Conservation (phyloP, 1,284 basidiomycete genomes). For the Bjerkandera adusta region DNA sequence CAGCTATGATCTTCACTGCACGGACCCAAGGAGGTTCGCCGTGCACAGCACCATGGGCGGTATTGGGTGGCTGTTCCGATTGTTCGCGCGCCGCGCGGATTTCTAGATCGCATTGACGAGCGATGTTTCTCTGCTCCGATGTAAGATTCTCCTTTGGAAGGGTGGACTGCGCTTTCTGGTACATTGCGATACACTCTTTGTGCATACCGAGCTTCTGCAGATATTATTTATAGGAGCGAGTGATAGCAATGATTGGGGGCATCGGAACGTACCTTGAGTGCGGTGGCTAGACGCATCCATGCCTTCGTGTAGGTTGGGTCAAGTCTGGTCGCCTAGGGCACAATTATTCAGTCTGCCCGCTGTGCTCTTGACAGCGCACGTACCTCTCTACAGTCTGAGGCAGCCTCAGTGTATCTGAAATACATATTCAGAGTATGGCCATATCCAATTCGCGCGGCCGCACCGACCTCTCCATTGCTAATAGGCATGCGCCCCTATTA, state of each 20-base stretch:
- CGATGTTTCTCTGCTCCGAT: background rate
- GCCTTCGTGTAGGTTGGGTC: constrained; percentile 1
- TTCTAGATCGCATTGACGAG: background rate
- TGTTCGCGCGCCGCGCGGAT: background rate
- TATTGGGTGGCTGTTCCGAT: background rate
- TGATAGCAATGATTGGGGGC: background rate
- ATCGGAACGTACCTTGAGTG: background rate
- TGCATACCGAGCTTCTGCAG: background rate
- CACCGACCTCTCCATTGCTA: constrained; percentile 13
- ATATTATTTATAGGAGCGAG: background rate
- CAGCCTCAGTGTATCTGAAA: background rate
- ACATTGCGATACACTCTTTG: background rate
- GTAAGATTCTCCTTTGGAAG: background rate
- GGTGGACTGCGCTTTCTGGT: background rate
- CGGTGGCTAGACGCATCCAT: background rate
- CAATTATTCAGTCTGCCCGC: background rate
- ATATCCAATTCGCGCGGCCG: background rate
- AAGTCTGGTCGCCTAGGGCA: background rate
- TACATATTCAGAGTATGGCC: background rate
- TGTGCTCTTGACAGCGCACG: background rate
- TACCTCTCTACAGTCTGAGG: background rate
- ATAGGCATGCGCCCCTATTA: constrained; percentile 30
- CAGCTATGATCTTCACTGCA: background rate
- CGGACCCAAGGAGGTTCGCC: too few species aligned
- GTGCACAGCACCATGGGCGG: background rate